Percentiles rank a stretch among this genome's conserved stretches.
Evolutionary conservation across 495 filamentous ascomycete genomes (phyloP).

Genomic region (Trichoderma gamsii): DNA sequence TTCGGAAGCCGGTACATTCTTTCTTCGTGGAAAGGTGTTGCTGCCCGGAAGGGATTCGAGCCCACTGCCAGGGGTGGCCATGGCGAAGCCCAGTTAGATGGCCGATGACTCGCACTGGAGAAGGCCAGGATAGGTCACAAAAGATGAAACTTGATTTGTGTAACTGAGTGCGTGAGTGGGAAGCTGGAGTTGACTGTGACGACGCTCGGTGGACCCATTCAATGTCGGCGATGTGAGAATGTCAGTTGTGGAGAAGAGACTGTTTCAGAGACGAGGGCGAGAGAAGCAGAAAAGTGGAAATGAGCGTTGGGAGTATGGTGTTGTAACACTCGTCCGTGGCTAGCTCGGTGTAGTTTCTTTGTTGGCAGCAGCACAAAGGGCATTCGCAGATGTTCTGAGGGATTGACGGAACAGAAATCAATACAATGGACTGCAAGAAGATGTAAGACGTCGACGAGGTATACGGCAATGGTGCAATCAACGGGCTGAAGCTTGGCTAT

Average conservation of each 20-base stretch:
- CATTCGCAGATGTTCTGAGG: too few relatives aligned
- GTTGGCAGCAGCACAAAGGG: too few relatives aligned
- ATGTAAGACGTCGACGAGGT: neutral
- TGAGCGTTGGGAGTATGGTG: neutral
- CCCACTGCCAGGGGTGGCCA: neutral
- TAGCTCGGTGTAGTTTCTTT: too few relatives aligned
- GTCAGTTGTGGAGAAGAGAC: neutral
- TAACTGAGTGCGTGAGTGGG: neutral
- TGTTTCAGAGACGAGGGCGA: neutral
- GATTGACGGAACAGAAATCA: too few relatives aligned
- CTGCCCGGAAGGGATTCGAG: neutral
- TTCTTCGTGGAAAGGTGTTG: neutral
- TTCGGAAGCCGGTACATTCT: neutral
- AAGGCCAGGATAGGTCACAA: neutral
- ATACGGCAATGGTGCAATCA: neutral
- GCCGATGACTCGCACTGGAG: neutral
- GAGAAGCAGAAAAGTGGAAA: neutral
- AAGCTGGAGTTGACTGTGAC: neutral
- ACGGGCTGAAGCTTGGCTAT: neutral
- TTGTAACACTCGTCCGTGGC: neutral
- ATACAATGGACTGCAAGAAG: too few relatives aligned
- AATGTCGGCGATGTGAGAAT: neutral
- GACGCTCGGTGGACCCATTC: neutral
- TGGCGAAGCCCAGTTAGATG: neutral
- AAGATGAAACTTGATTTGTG: neutral